Evolutionary conservation across 768 basidiomycete genomes (phyloP), one percentile per base, ranked within the genome.

Genomic region (Leccinum aurantiacum): DNA sequence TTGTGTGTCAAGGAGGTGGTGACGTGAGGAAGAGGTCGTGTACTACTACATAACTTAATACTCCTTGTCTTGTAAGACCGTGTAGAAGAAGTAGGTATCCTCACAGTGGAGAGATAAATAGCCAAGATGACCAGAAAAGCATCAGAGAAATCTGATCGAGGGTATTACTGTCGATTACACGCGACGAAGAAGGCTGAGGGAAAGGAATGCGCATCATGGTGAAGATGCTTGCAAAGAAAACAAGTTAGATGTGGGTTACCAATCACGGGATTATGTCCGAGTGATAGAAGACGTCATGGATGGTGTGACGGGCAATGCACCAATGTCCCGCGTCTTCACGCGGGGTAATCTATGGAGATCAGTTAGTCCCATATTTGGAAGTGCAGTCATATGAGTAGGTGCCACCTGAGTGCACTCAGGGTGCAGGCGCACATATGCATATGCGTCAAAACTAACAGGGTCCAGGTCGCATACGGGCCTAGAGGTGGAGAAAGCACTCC

Each of bases 201-300:
- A 29, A 8, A n/a, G 17, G 9, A 17, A 11, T 31, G 24, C 1
- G 24, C 17, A 14, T 35, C 17, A 44, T 47, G 13, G 27, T 60
- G n/a, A 46, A 46, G 37, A 60, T 33, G 7, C 6, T 27, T 11
- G 19, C 9, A 24, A 14, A n/a, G 14, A 47, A 10, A 41, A 47
- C 6, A 14, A 29, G 10, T 35, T 48, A 4, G 11, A 35, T 48
- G 1, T 9, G 17, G 41, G 41, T 44, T 44, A 44, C 47, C 47
- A 15, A 25, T 48, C 24, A 44, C 7, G 47, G 17, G 41, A 8
- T 71, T 60, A 73, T 24, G 60, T 22, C 48, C 49, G 66, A 27
- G 70, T 57, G 11, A 41, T 24, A 24, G 67, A 64, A 19, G 61
- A 48, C 7, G 66, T 49, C 14, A 57, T 54, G 22, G 63, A 54